Percentiles rank a stretch among this genome's conserved stretches.
Evolutionary conservation across 768 basidiomycete species (phyloP).

Genomic region (Mycena amicta): DNA sequence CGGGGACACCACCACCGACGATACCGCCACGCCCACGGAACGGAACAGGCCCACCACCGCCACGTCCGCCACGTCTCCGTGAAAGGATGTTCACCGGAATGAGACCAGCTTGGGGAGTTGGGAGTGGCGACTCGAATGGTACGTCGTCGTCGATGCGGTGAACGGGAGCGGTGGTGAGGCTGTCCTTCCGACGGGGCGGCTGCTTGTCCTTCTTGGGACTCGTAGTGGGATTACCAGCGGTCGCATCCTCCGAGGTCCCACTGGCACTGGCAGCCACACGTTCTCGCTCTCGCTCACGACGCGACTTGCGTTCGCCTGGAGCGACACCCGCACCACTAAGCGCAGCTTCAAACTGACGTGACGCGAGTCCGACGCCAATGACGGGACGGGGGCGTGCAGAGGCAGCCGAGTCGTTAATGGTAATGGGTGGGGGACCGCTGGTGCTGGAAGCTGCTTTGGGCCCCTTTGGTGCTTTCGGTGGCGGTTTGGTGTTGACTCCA

Average conservation of each 20-base stretch:
- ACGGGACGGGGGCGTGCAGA: constrained; percentile 42
- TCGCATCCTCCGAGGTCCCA: neutral
- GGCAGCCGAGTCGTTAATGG: neutral
- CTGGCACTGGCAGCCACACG: constrained; percentile 12
- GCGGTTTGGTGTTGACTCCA: constrained; percentile 11
- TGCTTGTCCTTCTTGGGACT: constrained; percentile 13
- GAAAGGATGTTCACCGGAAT: neutral
- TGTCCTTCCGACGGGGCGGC: constrained; percentile 18
- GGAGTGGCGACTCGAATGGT: neutral
- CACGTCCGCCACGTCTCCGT: neutral
- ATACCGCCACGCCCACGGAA: neutral
- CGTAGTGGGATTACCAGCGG: neutral
- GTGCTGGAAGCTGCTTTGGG: constrained; percentile 12
- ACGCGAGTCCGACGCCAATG: constrained; percentile 41
- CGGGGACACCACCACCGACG: neutral
- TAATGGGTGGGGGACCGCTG: neutral
- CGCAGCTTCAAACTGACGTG: constrained; percentile 55
- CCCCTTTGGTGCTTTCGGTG: constrained; percentile 27
- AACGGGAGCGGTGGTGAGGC: neutral
- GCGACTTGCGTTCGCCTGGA: constrained; percentile 19
- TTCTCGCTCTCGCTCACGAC: constrained; percentile 18
- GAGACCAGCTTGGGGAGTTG: neutral
- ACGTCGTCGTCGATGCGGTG: constrained; percentile 3
- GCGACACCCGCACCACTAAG: constrained; percentile 49
- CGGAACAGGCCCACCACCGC: neutral